Conservation (phyloP, 257 asterid species). For the Paulownia fortunei region DNA sequence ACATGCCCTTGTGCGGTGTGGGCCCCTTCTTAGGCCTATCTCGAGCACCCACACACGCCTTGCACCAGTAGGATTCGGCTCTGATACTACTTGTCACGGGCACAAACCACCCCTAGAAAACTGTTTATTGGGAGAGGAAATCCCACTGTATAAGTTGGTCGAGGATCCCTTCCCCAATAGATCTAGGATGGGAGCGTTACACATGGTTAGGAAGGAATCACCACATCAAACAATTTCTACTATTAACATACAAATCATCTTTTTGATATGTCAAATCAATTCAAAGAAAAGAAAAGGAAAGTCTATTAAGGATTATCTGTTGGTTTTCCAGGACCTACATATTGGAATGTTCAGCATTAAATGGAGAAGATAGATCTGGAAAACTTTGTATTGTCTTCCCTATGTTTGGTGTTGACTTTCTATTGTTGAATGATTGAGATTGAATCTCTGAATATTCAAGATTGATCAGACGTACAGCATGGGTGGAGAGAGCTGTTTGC, state of each 20-base stretch:
- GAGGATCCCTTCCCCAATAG: neutral
- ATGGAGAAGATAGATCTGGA: neutral
- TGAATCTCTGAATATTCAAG: neutral
- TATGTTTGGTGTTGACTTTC: neutral
- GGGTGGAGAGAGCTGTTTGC: constrained; percentile 2
- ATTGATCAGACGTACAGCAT: neutral
- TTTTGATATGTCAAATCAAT: neutral
- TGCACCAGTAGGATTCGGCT: too few relatives aligned
- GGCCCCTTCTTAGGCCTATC: too few relatives aligned
- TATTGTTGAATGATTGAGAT: neutral
- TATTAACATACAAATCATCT: neutral
- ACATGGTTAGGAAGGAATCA: constrained; percentile 2
- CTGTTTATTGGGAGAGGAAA: neutral
- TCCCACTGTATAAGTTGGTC: neutral
- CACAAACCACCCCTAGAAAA: neutral
- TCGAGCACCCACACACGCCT: too few relatives aligned
- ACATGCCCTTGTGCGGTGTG: too few relatives aligned
- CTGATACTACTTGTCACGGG: too few relatives aligned
- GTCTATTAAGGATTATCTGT: neutral
- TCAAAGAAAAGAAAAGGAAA: neutral
- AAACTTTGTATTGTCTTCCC: neutral
- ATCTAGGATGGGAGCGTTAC: neutral
- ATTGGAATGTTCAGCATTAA: neutral
- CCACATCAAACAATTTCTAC: neutral
- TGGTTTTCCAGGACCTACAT: neutral